phyloP scores from a whole-genome alignment of 495 filamentous ascomycete genomes.

The Amphirosellinia nigrospora region DNA sequence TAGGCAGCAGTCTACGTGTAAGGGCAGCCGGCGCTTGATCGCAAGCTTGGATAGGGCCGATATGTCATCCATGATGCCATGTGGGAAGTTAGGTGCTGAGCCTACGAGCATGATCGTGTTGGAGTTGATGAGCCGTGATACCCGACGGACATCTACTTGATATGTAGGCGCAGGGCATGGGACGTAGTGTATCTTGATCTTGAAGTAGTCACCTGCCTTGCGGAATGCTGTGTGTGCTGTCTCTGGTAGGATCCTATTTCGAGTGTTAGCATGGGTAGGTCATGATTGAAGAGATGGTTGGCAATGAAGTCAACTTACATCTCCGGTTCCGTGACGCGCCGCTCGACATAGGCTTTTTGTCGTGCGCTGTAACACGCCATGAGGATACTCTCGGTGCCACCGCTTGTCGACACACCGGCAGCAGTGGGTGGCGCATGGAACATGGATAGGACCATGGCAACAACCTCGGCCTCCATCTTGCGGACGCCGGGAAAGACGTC shows the following conservation, averaged over 20 bases:
- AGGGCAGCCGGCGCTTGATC: slow-evolving; percentile 73
- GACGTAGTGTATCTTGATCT: slow-evolving; percentile 91
- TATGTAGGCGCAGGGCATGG: slow-evolving; percentile 83
- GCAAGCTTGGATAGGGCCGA: slow-evolving; percentile 83
- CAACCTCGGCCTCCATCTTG: slow-evolving; percentile 99
- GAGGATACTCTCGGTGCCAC: slow-evolving; percentile 94
- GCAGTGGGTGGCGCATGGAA: slow-evolving; percentile 88
- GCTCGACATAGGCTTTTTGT: slow-evolving; percentile 84
- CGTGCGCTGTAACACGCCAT: slow-evolving; percentile 91
- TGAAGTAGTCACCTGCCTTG: slow-evolving; percentile 94
- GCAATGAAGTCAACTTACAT: slow-evolving; percentile 63
- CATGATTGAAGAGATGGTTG: neutral
- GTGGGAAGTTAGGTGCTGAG: slow-evolving; percentile 95
- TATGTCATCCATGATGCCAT: slow-evolving; percentile 98
- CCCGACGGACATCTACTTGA: slow-evolving; percentile 77
- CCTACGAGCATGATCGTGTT: slow-evolving; percentile 98
- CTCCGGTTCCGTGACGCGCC: slow-evolving; percentile 89
- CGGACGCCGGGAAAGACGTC: slow-evolving; percentile 97
- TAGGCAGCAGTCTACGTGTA: slow-evolving; percentile 97
- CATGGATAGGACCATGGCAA: slow-evolving; percentile 90
- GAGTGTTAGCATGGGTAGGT: neutral
- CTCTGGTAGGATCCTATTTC: slow-evolving; percentile 81
- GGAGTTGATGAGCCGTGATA: slow-evolving; percentile 86
- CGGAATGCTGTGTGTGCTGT: slow-evolving; percentile 96
- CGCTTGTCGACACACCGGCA: slow-evolving; percentile 88